Evolutionary conservation across 2,329 filamentous ascomycete species (phyloP).

Genomic region (Paramyrothecium sp.): DNA sequence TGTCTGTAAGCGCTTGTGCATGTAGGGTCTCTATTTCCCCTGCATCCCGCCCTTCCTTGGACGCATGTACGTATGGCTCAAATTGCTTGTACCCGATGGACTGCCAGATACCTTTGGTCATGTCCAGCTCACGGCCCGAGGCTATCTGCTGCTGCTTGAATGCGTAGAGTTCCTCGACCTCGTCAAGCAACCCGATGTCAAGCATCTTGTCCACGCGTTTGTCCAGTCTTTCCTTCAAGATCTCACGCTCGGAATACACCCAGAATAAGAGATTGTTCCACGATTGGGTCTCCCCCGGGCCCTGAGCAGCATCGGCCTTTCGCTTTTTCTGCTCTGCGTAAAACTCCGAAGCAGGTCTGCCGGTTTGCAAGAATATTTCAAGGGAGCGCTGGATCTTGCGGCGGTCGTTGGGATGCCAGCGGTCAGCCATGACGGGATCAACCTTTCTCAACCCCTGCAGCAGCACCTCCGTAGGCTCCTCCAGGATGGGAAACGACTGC

Average conservation of each 20-base stretch:
- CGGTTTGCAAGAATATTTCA: slow-evolving; percentile 84
- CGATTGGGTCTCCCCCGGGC: slow-evolving; percentile 15
- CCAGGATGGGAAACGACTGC: slow-evolving; percentile 65
- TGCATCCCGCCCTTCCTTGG: slow-evolving; percentile 24
- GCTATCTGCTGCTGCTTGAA: slow-evolving; percentile 33
- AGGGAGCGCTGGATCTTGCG: slow-evolving; percentile 88
- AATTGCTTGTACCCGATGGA: slow-evolving; percentile 97
- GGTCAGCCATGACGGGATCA: slow-evolving; percentile 83
- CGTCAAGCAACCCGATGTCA: slow-evolving; percentile 46
- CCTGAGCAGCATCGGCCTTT: slow-evolving; percentile 25
- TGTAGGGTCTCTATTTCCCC: slow-evolving; percentile 54
- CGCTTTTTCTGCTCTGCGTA: slow-evolving; percentile 72
- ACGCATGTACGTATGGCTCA: slow-evolving; percentile 62
- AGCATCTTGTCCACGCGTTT: slow-evolving; percentile 84
- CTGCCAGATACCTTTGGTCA: slow-evolving; percentile 86
- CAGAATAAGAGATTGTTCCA: slow-evolving; percentile 75
- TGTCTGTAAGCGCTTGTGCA: slow-evolving; percentile 64
- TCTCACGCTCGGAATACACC: slow-evolving; percentile 73
- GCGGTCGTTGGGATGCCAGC: slow-evolving; percentile 92
- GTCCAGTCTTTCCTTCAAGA: slow-evolving; percentile 70
- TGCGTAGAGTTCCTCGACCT: slow-evolving; percentile 44
- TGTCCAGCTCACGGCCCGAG: slow-evolving; percentile 60
- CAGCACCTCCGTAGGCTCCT: slow-evolving; percentile 69
- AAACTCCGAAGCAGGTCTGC: slow-evolving; percentile 77
- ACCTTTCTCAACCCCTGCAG: slow-evolving; percentile 72